Conservation (phyloP, 441 rosid genomes). For the Arabidopsis hybrid region DNA sequence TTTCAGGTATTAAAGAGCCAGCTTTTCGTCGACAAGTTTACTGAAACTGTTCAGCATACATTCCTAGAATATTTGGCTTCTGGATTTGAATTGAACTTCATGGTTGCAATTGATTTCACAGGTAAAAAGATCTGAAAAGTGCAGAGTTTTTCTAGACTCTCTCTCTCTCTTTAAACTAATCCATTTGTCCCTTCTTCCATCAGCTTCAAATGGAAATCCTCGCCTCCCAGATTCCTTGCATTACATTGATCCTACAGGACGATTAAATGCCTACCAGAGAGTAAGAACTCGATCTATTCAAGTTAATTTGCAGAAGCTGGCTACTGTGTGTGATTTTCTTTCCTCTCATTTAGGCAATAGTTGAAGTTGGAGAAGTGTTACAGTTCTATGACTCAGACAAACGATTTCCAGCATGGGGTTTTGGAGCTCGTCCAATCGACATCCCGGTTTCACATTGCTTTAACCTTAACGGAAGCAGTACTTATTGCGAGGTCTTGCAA, state of each 20-base stretch:
- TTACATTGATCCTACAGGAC: conserved; percentile 84
- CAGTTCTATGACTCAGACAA: conserved; percentile 87
- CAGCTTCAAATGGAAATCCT: conserved; percentile 98
- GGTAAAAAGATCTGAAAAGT: conserved; percentile 50
- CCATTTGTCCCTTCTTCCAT: conserved; percentile 31
- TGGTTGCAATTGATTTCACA: conserved; percentile 97
- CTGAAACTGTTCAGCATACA: conserved; percentile 71
- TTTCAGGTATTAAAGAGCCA: conserved; percentile 72
- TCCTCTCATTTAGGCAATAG: conserved; percentile 62
- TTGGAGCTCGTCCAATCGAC: conserved; percentile 93
- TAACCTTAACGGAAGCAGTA: conserved; percentile 89
- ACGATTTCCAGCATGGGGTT: conserved; percentile 97
- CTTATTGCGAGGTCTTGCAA: conserved; percentile 67
- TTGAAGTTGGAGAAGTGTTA: conserved; percentile 91
- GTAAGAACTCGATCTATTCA: conserved; percentile 49
- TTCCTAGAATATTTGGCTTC: conserved; percentile 84
- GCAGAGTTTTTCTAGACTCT: no score
- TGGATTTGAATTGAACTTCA: conserved; percentile 91
- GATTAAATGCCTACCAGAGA: conserved; percentile 84
- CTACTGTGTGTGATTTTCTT: conserved; percentile 14
- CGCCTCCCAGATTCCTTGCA: conserved; percentile 97
- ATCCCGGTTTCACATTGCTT: conserved; percentile 95
- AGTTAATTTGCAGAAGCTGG: conserved; percentile 1
- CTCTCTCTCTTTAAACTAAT: conserved; percentile 27
- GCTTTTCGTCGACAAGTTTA: conserved; percentile 71